Evolutionary conservation across 768 basidiomycete species (phyloP), one percentile per base, ranked within the genome.

Genomic region (Dioszegia crocea): DNA sequence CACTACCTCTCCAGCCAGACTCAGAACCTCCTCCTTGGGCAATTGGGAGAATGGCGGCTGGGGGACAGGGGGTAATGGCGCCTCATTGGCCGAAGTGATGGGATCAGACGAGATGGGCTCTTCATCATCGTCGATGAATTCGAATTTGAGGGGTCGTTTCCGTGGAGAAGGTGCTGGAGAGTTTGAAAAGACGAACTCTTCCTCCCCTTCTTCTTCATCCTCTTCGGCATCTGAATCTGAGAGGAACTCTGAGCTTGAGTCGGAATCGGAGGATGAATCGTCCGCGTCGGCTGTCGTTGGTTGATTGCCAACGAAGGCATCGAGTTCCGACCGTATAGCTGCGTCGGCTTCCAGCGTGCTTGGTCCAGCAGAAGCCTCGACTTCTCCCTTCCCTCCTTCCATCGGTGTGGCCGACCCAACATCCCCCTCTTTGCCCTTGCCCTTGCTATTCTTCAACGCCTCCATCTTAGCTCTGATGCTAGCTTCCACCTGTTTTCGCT

Each of bases 1-100:
- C 31, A 75, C 66, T 0, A 77, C 69, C 16, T 74, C 68, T 14
- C 76, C 76, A 0, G 76, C 76, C 31, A 77, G 33, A 38, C 67
- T 66, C 14, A 68, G 40, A 36, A 51, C 56, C 47, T 71, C 72
- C 4, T 64, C 69, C 23, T 64, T 41, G 1, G 70, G 70, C 23
- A 77, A 40, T 26, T 56, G 60, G 21, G 55, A 29, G 24, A 75
- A 50, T 4, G 66, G 68, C 10, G 76, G 76, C 26, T 63, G 63
- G 29, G 61, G 31, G 3, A 73, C 72, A 24, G 69, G 64, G 4
- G 70, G 69, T 40, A 73, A 46, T 5, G 64, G 60, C 39, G 62
- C 61, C 55, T 77, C 76, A 47, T 77, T 64, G 4, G 57, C 63
- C 36, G 76, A 73, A 9, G 60, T 48, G n/a, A 71, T 70, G n/a